These are phyloP conservation scores for Salix arbutifolia DNA, from an alignment of 345 rosid genomes.

Conservation along the genomic window DNA sequence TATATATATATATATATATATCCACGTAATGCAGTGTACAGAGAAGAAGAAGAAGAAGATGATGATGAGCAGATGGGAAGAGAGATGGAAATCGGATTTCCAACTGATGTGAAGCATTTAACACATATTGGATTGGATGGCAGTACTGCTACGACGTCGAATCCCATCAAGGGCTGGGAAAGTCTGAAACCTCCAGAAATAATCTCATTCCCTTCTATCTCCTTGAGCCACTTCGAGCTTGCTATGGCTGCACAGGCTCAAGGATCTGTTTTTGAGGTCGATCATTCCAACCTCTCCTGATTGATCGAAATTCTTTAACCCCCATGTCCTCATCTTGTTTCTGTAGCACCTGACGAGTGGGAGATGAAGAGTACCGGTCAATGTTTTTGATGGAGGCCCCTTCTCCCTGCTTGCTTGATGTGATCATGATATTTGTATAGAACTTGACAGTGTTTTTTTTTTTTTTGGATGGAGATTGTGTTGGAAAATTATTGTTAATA, in stretches of 20 bases:
- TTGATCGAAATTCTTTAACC: not conserved
- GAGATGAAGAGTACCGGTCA: not conserved
- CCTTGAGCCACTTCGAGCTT: conserved; percentile 22
- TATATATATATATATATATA: too few relatives aligned
- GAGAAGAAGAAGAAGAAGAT: not conserved
- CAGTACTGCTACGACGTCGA: conserved; percentile 17
- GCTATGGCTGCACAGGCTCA: conserved; percentile 27
- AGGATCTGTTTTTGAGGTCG: not conserved
- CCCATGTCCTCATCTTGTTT: not conserved
- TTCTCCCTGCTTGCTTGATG: not conserved
- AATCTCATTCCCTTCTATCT: conserved; percentile 20
- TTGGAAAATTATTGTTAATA: too few relatives aligned
- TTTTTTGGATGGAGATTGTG: not conserved
- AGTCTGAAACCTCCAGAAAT: conserved; percentile 16
- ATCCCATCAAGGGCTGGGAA: conserved; percentile 3
- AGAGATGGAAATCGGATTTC: conserved; percentile 84
- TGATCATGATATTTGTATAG: not conserved
- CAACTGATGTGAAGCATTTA: conserved; percentile 92
- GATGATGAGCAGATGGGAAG: conserved; percentile 44
- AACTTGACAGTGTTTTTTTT: not conserved
- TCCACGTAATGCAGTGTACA: not conserved
- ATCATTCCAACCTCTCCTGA: not conserved
- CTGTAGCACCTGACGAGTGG: not conserved
- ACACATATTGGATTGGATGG: conserved; percentile 92
- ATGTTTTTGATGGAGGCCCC: not conserved